Base-by-base conservation (phyloP, 768 basidiomycete species). In the Filobasidium floriforme region DNA sequence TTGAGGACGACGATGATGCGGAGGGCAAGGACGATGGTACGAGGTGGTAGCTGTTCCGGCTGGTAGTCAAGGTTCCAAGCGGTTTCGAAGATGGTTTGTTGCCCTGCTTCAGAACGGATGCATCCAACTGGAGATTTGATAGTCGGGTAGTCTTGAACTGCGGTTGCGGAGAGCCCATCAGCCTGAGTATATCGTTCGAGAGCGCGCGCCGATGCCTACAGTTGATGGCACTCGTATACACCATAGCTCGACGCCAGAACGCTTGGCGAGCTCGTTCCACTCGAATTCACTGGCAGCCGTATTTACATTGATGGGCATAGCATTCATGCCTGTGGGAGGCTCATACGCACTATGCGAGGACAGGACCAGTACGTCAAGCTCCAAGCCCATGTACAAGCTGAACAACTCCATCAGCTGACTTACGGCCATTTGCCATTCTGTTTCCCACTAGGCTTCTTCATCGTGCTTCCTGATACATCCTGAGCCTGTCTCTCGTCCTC, bases 71-170 rank as follows among this genome's bases (percentile, higher is more conserved):
- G 6, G 60, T 65, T 19, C 75, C 76, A 2, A 55, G 41, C 9
- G 52, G 37, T 10, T 52, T 51, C 41, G 24, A 15, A 22, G 32
- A 28, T 12, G 62, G 32, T 6, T 40, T 52, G 19, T 46, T 12
- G 29, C 22, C 22, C 22, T 49, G 4, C 12, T 57, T 57, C 26
- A 57, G 29, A 18, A 40, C 40, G 19, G 63, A 28, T 10, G 43
- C 28, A 5, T 64, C 19, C 7, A 64, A 26, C 28, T 66, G 41
- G 0, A 75, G 68, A n/a, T 67, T 49, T 4, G 70, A 55, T n/a
- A 77, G 59, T 12, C 73, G 69, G n/a, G 72, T 66, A n/a, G 74
- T 57, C 63, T 78, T 78, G 61, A 78, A 66, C 75, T 75, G 55
- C 12, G 11, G 6, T 3, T 18, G 46, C 24, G 18, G 3, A 18